Evolutionary conservation across 305 asterid genomes (phyloP).

Genomic region (Andrographis paniculata): DNA sequence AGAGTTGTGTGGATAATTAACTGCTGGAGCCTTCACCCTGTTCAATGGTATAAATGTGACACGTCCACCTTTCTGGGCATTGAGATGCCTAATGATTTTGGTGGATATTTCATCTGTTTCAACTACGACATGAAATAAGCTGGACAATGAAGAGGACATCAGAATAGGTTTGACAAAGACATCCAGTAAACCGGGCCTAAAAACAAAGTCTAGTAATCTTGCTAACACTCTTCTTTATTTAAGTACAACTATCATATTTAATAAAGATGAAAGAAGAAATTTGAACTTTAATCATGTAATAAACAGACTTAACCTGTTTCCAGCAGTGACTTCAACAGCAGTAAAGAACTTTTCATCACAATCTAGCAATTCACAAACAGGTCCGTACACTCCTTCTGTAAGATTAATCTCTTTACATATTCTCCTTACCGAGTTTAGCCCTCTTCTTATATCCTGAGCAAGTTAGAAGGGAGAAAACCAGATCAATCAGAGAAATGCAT

Average conservation of each 20-base stretch:
- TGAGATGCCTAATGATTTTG: constrained; percentile 81
- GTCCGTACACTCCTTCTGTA: constrained; percentile 77
- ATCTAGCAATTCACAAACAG: constrained; percentile 83
- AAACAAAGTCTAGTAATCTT: no score
- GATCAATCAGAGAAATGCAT: not conserved
- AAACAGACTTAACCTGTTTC: constrained; percentile 59
- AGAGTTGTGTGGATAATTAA: constrained; percentile 69
- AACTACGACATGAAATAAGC: constrained; percentile 96
- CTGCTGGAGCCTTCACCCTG: constrained; percentile 79
- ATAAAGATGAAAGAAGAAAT: not conserved
- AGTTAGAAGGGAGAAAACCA: not conserved
- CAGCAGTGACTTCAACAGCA: constrained; percentile 99
- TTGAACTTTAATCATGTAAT: constrained; percentile 12
- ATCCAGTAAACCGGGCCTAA: no score
- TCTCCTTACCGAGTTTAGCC: constrained; percentile 74
- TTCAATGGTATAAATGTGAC: constrained; percentile 97
- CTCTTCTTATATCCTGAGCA: constrained; percentile 94
- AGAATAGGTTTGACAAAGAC: constrained; percentile 15
- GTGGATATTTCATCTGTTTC: constrained; percentile 88
- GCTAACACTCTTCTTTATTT: constrained; percentile 5
- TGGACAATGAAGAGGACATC: constrained; percentile 27
- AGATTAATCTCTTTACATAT: constrained; percentile 47
- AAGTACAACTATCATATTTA: not conserved
- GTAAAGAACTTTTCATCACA: constrained; percentile 91
- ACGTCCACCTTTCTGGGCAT: constrained; percentile 94